Conservation (phyloP, 1,139 yeast genomes). For the Scheffersomyces illinoinensis region DNA sequence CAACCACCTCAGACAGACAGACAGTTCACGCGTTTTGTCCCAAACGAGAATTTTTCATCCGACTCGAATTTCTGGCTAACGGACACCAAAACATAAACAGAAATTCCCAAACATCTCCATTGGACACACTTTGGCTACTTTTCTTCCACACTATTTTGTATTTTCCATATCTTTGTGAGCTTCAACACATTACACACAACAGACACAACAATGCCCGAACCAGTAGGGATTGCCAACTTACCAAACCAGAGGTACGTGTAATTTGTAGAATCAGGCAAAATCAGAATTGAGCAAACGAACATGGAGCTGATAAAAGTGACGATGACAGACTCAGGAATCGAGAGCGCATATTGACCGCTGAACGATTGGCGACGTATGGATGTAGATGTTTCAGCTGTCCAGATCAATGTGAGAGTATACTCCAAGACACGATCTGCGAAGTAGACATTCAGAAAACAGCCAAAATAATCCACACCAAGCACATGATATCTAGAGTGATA, state of each 20-base stretch:
- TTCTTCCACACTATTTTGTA: background rate
- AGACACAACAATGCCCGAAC: conserved; percentile 33
- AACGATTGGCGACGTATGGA: background rate
- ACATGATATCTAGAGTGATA: too few relatives aligned
- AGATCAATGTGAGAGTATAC: background rate
- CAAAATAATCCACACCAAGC: too few relatives aligned
- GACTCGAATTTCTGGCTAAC: background rate
- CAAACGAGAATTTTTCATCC: conserved; percentile 1
- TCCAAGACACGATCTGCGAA: background rate
- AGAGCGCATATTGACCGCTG: background rate
- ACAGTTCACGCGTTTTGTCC: background rate
- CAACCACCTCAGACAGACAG: background rate
- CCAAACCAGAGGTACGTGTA: conserved; percentile 84
- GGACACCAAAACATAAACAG: conserved; percentile 1
- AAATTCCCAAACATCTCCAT: background rate
- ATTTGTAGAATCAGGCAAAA: background rate
- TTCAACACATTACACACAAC: background rate
- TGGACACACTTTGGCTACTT: background rate
- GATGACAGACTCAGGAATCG: background rate
- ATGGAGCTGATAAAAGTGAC: background rate
- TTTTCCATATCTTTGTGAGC: background rate
- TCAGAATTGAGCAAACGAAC: background rate
- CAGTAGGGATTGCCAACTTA: conserved; percentile 82
- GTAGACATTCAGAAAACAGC: background rate
- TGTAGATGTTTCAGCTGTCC: background rate